Conservation (phyloP, 495 filamentous ascomycete genomes). For the Penicillium steckii region DNA sequence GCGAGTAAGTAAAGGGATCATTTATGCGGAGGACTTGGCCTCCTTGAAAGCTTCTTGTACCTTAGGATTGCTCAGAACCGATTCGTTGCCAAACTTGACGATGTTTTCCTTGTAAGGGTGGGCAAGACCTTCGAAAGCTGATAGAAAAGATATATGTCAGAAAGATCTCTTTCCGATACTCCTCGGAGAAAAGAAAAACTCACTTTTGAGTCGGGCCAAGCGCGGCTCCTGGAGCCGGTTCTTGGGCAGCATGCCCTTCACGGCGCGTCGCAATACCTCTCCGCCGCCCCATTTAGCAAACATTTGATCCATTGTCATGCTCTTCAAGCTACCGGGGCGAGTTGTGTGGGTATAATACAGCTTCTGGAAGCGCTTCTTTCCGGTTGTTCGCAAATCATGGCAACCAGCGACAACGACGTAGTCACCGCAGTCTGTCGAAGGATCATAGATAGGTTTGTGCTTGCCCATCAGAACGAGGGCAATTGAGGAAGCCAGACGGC, state of each 20-base stretch:
- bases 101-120: slow-evolving; percentile 94
- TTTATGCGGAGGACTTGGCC: slow-evolving; percentile 35
- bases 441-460: slow-evolving; percentile 98
- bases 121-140: slow-evolving; percentile 83
- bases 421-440: slow-evolving; percentile 95
- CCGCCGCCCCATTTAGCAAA: slow-evolving; percentile 92
- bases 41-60: slow-evolving; percentile 47
- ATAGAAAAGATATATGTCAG: not conserved
- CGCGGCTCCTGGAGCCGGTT: slow-evolving; percentile 84
- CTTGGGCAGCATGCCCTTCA: slow-evolving; percentile 97
- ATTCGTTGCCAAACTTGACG: slow-evolving; percentile 61
- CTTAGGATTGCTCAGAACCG: slow-evolving; percentile 41
- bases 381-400: slow-evolving; percentile 80
- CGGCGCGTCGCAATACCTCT: slow-evolving; percentile 88
- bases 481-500: slow-evolving; percentile 88
- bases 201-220: slow-evolving; percentile 83
- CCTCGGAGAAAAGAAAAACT: slow-evolving; percentile 24
- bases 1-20: slow-evolving; percentile 9
- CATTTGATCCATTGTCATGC: slow-evolving; percentile 91
- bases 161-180: not conserved
- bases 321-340: slow-evolving; percentile 78
- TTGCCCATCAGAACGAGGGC: slow-evolving; percentile 95
- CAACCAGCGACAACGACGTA: slow-evolving; percentile 95
- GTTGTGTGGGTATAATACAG: slow-evolving; percentile 93
- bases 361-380: slow-evolving; percentile 90